Percentiles rank a stretch among this genome's conserved stretches.
Conservation (phyloP, 225 moss, liverwort and hornwort species). For the Antitrichia curtipendula region DNA sequence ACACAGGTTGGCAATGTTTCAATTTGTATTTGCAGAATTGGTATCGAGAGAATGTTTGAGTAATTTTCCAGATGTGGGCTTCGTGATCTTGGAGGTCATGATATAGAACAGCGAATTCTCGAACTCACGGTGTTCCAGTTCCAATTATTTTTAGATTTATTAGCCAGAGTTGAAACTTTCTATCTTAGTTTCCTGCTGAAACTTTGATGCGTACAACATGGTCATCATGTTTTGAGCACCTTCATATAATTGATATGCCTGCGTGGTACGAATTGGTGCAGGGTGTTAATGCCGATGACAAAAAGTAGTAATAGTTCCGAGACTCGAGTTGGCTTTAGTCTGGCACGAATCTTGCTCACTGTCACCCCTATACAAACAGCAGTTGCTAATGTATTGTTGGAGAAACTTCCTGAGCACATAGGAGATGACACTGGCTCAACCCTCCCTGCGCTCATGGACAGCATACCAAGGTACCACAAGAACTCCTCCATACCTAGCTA, state of each 20-base stretch:
- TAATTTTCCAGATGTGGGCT: not conserved
- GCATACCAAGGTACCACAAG: slow-evolving; percentile 41
- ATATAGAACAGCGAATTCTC: not conserved
- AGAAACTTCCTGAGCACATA: slow-evolving; percentile 77
- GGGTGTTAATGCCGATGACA: slow-evolving; percentile 54
- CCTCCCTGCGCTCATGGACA: slow-evolving; percentile 69
- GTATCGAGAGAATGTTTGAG: not conserved
- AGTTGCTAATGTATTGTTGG: slow-evolving; percentile 53
- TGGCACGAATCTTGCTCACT: slow-evolving; percentile 57
- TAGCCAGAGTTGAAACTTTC: not conserved
- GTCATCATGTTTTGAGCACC: not conserved
- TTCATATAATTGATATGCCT: not conserved
- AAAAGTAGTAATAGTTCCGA: slow-evolving; percentile 14
- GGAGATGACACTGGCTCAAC: slow-evolving; percentile 38
- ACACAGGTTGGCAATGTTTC: slow-evolving; percentile 41
- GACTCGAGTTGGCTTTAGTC: slow-evolving; percentile 40
- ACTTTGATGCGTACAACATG: not conserved
- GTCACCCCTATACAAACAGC: slow-evolving; percentile 52
- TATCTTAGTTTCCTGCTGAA: not conserved
- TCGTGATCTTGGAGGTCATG: not conserved
- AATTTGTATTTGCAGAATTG: not conserved
- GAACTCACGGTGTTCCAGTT: not conserved
- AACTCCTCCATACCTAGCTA: not conserved
- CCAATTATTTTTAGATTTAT: not conserved
- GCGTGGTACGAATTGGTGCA: slow-evolving; percentile 13